Evolutionary conservation across 2,329 filamentous ascomycete species (phyloP).

Genomic region (Talaromyces amestolkiae): DNA sequence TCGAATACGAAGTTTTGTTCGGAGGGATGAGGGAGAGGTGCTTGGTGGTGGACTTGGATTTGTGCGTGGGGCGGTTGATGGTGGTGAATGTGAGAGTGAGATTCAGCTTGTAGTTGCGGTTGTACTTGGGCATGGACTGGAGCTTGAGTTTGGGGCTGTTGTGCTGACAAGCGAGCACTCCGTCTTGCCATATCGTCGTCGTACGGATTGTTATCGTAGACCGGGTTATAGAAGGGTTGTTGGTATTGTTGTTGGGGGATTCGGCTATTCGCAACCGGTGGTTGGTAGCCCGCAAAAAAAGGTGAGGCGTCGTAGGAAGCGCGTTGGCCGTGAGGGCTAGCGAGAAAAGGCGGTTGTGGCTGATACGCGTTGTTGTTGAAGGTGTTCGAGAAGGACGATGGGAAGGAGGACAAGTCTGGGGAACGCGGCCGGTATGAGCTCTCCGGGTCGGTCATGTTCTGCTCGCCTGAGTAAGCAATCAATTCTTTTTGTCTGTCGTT

Average conservation of each 20-base stretch:
- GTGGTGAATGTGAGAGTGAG: constrained; percentile 21
- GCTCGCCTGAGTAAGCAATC: constrained; percentile 1
- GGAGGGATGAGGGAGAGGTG: constrained; percentile 2
- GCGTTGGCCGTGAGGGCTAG: constrained; percentile 37
- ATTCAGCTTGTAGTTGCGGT: not conserved
- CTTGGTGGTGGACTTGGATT: not conserved
- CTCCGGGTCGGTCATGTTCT: constrained; percentile 45
- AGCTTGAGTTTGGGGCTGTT: constrained; percentile 31
- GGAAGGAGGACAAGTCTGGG: constrained; percentile 52
- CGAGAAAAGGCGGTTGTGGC: constrained; percentile 28
- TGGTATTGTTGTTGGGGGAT: constrained; percentile 39
- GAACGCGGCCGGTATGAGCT: constrained; percentile 49
- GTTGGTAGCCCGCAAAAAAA: constrained; percentile 43
- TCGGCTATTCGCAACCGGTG: constrained; percentile 27
- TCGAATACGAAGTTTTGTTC: constrained; percentile 17
- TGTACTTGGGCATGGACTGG: constrained; percentile 21
- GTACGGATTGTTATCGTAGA: constrained; percentile 10
- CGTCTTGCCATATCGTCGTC: constrained; percentile 43
- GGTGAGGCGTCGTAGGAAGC: constrained; percentile 48
- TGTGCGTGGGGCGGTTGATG: constrained; percentile 24
- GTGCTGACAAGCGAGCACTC: constrained; percentile 35
- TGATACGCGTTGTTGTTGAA: constrained; percentile 32
- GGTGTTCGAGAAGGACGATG: constrained; percentile 38
- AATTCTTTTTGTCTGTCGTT: not conserved
- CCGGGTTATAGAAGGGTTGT: constrained; percentile 24